phyloP scores from a whole-genome alignment of 2,329 filamentous ascomycete species.

The Dactylellina drechsleri region DNA sequence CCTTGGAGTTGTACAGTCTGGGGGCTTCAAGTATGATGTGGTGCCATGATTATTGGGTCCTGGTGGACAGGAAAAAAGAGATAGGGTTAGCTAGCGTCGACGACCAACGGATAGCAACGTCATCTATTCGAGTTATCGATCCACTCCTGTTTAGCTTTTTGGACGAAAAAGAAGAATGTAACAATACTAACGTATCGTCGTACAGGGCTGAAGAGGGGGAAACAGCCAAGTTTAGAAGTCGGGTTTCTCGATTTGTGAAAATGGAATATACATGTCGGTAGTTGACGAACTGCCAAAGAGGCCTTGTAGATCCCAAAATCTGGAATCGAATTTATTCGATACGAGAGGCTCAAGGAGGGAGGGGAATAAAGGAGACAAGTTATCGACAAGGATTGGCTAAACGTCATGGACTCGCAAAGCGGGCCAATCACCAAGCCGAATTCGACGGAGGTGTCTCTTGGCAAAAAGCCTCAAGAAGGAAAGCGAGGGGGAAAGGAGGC shows the following conservation, averaged over 20 bases:
- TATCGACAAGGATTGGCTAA: conserved; percentile 9
- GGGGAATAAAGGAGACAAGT: not conserved
- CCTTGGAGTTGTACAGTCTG: no score
- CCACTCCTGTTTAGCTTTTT: not conserved
- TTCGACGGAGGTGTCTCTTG: conserved; percentile 26
- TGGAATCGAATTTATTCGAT: conserved; percentile 25
- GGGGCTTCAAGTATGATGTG: no score
- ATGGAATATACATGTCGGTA: conserved; percentile 35
- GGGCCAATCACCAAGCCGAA: conserved; percentile 22
- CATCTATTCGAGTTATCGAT: conserved; percentile 27
- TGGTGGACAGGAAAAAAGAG: no score
- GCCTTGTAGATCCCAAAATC: conserved; percentile 29
- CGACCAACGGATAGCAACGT: conserved; percentile 20
- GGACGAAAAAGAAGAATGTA: conserved; percentile 19
- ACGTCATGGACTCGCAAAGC: conserved; percentile 43
- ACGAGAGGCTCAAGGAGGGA: conserved; percentile 38
- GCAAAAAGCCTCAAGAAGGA: conserved; percentile 41
- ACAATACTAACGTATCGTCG: conserved; percentile 16
- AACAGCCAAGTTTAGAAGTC: conserved; percentile 18
- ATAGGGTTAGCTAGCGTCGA: not conserved
- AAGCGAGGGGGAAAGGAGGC: conserved; percentile 35
- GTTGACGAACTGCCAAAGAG: conserved; percentile 19
- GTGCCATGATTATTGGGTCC: no score
- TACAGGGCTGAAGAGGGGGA: conserved; percentile 34
- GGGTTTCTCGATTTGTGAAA: not conserved